Evolutionary conservation across 2,329 filamentous ascomycete species (phyloP).

Genomic region (Claviceps humidiphila): DNA sequence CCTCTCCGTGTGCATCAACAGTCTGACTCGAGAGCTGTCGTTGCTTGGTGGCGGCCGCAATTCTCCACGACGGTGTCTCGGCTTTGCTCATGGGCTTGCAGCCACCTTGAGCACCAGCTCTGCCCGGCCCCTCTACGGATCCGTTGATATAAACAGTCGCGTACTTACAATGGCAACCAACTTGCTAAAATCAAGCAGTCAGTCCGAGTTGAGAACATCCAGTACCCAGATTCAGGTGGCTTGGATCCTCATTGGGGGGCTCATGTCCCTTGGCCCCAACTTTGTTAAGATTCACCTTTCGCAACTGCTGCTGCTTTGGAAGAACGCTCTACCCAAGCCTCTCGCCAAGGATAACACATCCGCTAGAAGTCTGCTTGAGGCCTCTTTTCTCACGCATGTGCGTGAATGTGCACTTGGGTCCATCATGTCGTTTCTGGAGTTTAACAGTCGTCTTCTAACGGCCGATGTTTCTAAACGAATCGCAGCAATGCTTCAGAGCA

Average conservation of each 20-base stretch:
- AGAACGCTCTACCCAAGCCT: slow-evolving; percentile 90
- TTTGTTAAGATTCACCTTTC: slow-evolving; percentile 98
- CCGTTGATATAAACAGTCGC: slow-evolving; percentile 86
- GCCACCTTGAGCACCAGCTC: slow-evolving; percentile 84
- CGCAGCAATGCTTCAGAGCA: slow-evolving; percentile 89
- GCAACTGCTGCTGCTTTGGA: slow-evolving; percentile 87
- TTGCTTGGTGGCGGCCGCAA: slow-evolving; percentile 63
- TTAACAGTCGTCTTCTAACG: slow-evolving; percentile 82
- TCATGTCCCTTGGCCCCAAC: slow-evolving; percentile 93
- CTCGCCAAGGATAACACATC: slow-evolving; percentile 84
- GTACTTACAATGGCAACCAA: slow-evolving; percentile 86
- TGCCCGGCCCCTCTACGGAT: slow-evolving; percentile 79
- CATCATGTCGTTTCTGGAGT: slow-evolving; percentile 83
- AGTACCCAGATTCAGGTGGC: slow-evolving; percentile 94
- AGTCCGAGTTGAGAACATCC: slow-evolving; percentile 79
- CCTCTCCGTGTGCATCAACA: slow-evolving; percentile 94
- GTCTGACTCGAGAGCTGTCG: slow-evolving; percentile 72
- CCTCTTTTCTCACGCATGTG: slow-evolving; percentile 87
- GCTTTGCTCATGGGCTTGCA: slow-evolving; percentile 83
- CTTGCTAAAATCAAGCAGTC: slow-evolving; percentile 80
- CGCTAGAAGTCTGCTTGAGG: slow-evolving; percentile 71
- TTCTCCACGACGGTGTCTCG: slow-evolving; percentile 71
- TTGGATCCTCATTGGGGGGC: slow-evolving; percentile 89
- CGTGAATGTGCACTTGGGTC: slow-evolving; percentile 87
- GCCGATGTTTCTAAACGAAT: slow-evolving; percentile 89